phyloP scores from a whole-genome alignment of 148 eudicot genomes.

The Amaranthus cruentus region DNA sequence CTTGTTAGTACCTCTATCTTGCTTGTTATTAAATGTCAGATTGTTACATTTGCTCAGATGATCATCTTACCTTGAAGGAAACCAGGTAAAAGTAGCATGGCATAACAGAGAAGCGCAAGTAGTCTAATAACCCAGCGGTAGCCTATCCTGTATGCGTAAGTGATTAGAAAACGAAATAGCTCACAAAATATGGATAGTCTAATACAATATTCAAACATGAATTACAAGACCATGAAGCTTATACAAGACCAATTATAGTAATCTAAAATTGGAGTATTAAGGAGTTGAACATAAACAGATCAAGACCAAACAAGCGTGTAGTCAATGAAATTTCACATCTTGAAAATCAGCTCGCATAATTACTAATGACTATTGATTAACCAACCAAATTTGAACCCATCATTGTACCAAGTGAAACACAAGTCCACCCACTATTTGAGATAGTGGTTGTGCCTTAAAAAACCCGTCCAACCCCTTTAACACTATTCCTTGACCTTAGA shows the following conservation, averaged over 20 bases:
- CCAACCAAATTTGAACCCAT: too few species aligned
- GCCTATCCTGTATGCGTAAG: conserved; percentile 74
- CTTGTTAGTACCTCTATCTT: not conserved
- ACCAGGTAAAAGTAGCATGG: conserved; percentile 85
- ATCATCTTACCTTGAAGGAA: conserved; percentile 70
- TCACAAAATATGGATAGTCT: not conserved
- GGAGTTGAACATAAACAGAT: too few species aligned
- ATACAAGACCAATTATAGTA: not conserved
- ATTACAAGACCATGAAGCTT: not conserved
- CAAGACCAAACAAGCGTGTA: too few species aligned
- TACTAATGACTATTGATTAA: too few species aligned
- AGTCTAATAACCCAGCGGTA: conserved; percentile 72
- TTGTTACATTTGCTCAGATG: conserved; percentile 4
- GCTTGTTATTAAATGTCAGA: not conserved
- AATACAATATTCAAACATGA: not conserved
- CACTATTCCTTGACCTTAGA: not conserved
- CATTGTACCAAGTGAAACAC: not conserved
- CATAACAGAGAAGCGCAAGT: conserved; percentile 71
- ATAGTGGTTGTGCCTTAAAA: conserved; percentile 2
- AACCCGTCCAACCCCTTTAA: not conserved
- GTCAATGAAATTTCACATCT: too few species aligned
- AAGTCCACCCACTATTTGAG: not conserved
- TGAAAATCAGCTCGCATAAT: too few species aligned
- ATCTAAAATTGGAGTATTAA: too few species aligned
- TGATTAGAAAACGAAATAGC: conserved; percentile 28